phyloP scores from a whole-genome alignment of 768 basidiomycete genomes.

The Lentinula aciculospora region DNA sequence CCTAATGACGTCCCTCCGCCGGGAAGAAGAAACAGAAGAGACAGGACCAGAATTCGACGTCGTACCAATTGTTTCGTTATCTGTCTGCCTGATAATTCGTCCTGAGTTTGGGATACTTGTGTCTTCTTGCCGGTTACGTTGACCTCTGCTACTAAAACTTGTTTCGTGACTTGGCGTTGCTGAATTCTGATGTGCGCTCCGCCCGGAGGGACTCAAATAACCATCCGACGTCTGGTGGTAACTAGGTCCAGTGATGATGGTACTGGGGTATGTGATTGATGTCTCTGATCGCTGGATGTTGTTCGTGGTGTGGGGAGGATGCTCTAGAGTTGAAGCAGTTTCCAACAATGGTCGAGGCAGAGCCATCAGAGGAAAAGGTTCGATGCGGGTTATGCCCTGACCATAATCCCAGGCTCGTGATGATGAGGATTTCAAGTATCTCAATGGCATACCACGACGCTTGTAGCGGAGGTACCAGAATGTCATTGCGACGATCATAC shows the following conservation, averaged over 20 bases:
- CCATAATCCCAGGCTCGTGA: background rate
- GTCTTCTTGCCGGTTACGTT: background rate
- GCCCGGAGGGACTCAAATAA: background rate
- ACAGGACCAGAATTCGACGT: background rate
- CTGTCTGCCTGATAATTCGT: background rate
- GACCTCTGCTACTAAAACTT: background rate
- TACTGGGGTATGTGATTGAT: background rate
- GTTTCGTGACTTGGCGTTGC: background rate
- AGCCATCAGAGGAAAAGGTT: background rate
- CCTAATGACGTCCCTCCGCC: background rate
- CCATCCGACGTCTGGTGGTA: background rate
- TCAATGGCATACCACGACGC: background rate
- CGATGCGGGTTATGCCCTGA: background rate
- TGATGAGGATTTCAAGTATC: background rate
- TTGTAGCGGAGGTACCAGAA: background rate
- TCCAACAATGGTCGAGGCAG: background rate
- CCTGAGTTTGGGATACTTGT: background rate
- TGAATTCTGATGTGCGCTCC: background rate
- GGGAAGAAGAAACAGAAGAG: background rate
- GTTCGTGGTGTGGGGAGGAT: background rate
- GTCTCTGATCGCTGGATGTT: background rate
- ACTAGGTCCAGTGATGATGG: background rate
- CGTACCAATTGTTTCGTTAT: background rate
- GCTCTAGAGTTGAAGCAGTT: background rate
- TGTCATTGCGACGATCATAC: background rate